Base-by-base conservation (phyloP, 2,329 filamentous ascomycete genomes). In the Simplicillium sp. region DNA sequence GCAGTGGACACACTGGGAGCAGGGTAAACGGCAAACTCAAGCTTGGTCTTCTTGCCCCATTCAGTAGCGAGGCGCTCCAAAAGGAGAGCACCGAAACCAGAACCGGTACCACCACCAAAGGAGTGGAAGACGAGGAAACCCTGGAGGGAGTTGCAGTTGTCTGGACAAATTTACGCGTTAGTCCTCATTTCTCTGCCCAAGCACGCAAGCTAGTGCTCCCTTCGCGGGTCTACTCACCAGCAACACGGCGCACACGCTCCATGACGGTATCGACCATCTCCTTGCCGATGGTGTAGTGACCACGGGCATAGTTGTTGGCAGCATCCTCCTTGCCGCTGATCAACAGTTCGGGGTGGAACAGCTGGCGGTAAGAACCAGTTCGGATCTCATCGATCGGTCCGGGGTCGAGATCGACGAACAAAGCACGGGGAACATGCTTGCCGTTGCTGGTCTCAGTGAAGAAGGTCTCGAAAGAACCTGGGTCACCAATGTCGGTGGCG, bases 251-350 rank as follows among this genome's bases (percentile, higher is more conserved):
- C 51, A 84, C 76, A 52, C 76, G 75, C 54, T 84, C 80, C 55
- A 84, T 75, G 54, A 84, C 80, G 52, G 64, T 73, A 59, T 84
- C 80, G 41, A 83, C 75, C 75, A 83, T 80, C 68, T 84, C 80
- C 72, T 84, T 84, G 66, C 81, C 81, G 53, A 84, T 79, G 52
- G 81, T 84, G 66, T 85, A 84, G 67, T 85, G 80, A 43, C 81
- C 81, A 67, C 80, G 80, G 51, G 81, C 81, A 56, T 84, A 85
- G 71, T 85, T 85, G 69, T 84, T 84, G 66, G 80, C 79, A 44
- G 81, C 80, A 73, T 84, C 81, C 62, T 84, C 81, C 72, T 84
- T 84, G 64, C 80, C 80, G 61, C 75, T 84, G 58, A 84, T 77
- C 57, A 84, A 64, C 52, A 80, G 70, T 68, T 84, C 80, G 36